Conservation (phyloP, 805 yeast genomes). For the Candida stauntonica region DNA sequence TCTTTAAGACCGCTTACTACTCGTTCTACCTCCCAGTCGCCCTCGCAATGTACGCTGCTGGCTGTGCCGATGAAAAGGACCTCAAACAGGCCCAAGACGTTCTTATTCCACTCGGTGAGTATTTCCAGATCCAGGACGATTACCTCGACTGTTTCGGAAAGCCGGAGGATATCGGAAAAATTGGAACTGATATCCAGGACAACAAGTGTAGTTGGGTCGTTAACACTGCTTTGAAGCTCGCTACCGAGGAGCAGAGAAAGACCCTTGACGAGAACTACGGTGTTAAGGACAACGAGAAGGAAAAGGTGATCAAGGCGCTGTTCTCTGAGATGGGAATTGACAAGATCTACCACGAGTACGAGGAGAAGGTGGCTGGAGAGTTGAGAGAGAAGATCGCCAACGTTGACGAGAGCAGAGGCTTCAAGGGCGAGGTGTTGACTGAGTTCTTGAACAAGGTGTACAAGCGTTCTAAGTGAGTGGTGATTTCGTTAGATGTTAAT, state of each 20-base stretch:
- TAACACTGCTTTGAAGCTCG: slow-evolving; percentile 83
- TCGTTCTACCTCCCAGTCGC: slow-evolving; percentile 97
- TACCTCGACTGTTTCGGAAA: slow-evolving; percentile 95
- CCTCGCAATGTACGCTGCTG: slow-evolving; percentile 91
- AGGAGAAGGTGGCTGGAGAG: slow-evolving; percentile 67
- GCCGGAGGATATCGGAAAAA: slow-evolving; percentile 95
- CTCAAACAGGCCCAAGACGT: slow-evolving; percentile 84
- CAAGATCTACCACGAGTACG: slow-evolving; percentile 70
- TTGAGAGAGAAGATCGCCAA: slow-evolving; percentile 60
- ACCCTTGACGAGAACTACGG: slow-evolving; percentile 89
- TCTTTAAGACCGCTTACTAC: slow-evolving; percentile 95
- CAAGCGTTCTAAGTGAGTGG: slow-evolving; percentile 76
- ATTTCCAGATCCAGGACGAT: slow-evolving; percentile 98
- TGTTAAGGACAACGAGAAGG: slow-evolving; percentile 64
- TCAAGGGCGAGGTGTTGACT: slow-evolving; percentile 80
- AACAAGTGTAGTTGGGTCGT: slow-evolving; percentile 98
- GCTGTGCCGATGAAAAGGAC: slow-evolving; percentile 64
- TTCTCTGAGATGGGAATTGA: slow-evolving; percentile 73
- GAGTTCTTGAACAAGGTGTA: slow-evolving; percentile 86
- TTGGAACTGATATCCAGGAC: slow-evolving; percentile 97
- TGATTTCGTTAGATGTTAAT: too few species aligned
- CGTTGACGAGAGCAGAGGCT: slow-evolving; percentile 89
- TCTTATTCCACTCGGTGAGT: slow-evolving; percentile 92
- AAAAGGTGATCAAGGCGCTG: slow-evolving; percentile 64
- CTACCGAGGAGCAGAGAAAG: slow-evolving; percentile 74